Conservation (phyloP, 2,329 filamentous ascomycete genomes). For the Fusarium falciforme region DNA sequence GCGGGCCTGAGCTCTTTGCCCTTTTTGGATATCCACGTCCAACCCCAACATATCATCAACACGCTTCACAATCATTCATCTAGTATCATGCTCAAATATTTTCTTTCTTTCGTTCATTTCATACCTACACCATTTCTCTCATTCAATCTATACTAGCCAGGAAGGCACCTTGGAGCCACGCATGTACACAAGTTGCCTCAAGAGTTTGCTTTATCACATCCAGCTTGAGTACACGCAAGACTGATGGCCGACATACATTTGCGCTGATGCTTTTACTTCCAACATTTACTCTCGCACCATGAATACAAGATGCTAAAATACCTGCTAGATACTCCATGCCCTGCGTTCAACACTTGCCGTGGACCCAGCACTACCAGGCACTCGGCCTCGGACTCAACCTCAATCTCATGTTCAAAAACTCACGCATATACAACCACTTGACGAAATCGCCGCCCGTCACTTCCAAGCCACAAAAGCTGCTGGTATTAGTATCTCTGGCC, state of each 20-base stretch:
- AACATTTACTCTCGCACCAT: neutral
- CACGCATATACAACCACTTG: conserved; percentile 58
- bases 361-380: conserved; percentile 22
- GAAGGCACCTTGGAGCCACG: neutral
- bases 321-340: conserved; percentile 38
- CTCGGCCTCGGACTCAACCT: conserved; percentile 24
- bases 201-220: neutral
- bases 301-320: neutral
- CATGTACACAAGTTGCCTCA: neutral
- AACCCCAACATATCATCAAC: conserved; percentile 30
- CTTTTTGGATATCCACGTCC: neutral
- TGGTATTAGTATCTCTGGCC: conserved; percentile 63
- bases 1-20: conserved; percentile 27
- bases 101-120: no score
- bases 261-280: neutral
- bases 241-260: neutral
- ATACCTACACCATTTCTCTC: neutral
- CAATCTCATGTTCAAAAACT: conserved; percentile 40
- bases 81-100: neutral
- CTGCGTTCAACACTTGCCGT: conserved; percentile 43
- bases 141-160: neutral
- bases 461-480: conserved; percentile 60
- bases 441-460: conserved; percentile 59
- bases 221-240: neutral
- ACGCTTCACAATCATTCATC: neutral